Conservation (phyloP, 257 asterid species). For the Jacaranda mimosifolia region DNA sequence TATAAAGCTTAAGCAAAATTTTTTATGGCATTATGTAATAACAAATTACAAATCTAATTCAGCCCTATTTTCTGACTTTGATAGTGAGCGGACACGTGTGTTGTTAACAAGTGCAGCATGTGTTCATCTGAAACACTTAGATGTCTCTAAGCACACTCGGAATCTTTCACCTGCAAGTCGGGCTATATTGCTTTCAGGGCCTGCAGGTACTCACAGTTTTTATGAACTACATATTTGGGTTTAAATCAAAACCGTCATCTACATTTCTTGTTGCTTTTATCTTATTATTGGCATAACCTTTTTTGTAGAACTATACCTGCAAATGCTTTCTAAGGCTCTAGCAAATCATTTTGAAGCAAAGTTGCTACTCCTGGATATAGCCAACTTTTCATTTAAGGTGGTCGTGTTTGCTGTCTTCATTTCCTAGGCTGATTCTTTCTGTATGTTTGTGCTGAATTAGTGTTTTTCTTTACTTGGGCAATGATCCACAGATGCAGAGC, state of each 20-base stretch:
- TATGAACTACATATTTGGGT: slow-evolving; percentile 17
- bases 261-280: slow-evolving; percentile 9
- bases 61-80: slow-evolving; percentile 34
- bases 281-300: not conserved
- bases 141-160: slow-evolving; percentile 82
- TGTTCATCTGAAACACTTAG: slow-evolving; percentile 77
- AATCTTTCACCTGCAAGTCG: slow-evolving; percentile 93
- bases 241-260: not conserved
- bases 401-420: slow-evolving; percentile 28
- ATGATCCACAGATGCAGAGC: slow-evolving; percentile 78
- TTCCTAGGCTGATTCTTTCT: slow-evolving; percentile 19
- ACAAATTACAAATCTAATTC: slow-evolving; percentile 19
- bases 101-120: slow-evolving; percentile 81
- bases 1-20: slow-evolving; percentile 22
- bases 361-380: slow-evolving; percentile 75
- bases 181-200: slow-evolving; percentile 86
- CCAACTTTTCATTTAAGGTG: slow-evolving; percentile 89
- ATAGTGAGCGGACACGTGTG: slow-evolving; percentile 72
- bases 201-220: slow-evolving; percentile 62
- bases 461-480: slow-evolving; percentile 28
- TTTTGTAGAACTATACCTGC: slow-evolving; percentile 73
- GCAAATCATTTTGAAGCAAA: slow-evolving; percentile 85
- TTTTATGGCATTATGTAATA: slow-evolving; percentile 24
- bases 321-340: slow-evolving; percentile 85
- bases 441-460: slow-evolving; percentile 30